These are phyloP conservation scores for Lobosporangium transversale DNA, from an alignment of 192 early-diverging fungal genomes.

Conservation along the genomic window DNA sequence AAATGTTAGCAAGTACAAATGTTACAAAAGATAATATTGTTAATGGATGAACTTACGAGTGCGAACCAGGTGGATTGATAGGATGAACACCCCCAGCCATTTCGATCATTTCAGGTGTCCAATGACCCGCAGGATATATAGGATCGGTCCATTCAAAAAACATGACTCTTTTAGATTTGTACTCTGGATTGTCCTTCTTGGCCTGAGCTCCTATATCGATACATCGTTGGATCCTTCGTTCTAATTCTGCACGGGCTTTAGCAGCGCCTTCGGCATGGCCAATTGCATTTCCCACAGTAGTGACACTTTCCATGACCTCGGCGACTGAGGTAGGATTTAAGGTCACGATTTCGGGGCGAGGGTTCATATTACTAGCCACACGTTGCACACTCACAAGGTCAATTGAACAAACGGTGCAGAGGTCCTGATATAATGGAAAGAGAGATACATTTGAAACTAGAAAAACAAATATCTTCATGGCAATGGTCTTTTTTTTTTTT, in stretches of 20 bases:
- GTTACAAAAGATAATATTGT: too few relatives aligned
- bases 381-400: conserved; percentile 62
- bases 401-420: conserved; percentile 64
- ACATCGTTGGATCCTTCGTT: conserved; percentile 52
- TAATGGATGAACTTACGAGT: conserved; percentile 43
- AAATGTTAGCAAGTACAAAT: too few relatives aligned
- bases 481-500: too few relatives aligned
- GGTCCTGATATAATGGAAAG: conserved; percentile 38
- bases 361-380: conserved; percentile 57
- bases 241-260: conserved; percentile 24
- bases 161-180: conserved; percentile 46
- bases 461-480: too few relatives aligned
- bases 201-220: conserved; percentile 18
- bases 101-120: conserved; percentile 64
- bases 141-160: conserved; percentile 65
- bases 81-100: conserved; percentile 58
- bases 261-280: conserved; percentile 42
- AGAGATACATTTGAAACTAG: too few relatives aligned
- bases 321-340: conserved; percentile 50
- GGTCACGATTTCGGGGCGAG: conserved; percentile 52
- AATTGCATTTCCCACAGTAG: conserved; percentile 54
- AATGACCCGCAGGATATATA: conserved; percentile 62
- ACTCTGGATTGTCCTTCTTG: conserved; percentile 18
- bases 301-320: conserved; percentile 60
- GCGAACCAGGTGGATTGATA: conserved; percentile 55